Evolutionary conservation across 1,284 basidiomycete genomes (phyloP), one percentile per base, ranked within the genome.

Genomic region (Termitomyces sp.): DNA sequence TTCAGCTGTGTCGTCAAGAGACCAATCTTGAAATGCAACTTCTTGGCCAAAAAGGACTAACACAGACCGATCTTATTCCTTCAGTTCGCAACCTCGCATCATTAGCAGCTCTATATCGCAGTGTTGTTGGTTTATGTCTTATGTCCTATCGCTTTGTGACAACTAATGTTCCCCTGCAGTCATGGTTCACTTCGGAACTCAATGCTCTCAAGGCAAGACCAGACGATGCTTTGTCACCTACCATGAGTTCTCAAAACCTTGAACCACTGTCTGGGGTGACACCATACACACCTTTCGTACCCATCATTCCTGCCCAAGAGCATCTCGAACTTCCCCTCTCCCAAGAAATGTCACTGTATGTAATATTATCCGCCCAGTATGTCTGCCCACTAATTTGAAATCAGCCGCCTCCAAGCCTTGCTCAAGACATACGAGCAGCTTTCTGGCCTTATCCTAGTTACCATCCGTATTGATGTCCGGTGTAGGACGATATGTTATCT

Each of bases 361-460:
- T 77, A 13, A 24, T 50, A 10, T 53, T 49, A 21, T 31, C 26
- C 16, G 38, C 31, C 9, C 13, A 45, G 28, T 21, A 21, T 43
- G 48, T 48, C 50, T 52, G 59, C 41, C 50, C 55, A 52, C 53
- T 53, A 46, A 19, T 49, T 28, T 31, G 34, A 19, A 45, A 38
- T 6, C 59, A 94, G 93, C 56, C 91, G 93, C 28, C 96, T 93
- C 72, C 87, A 94, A 64, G 87, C 93, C 0, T 76, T 98, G 40
- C 76, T 96, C 34, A 85, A 88, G 67, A 96, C 94, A 2, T 99
- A 93, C 62, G 83, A 87, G 51, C 91, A 94, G 61, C 78, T 99
- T 5, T 86, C 91, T 2, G 86, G 91, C 62, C 79, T 93, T 54
- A 86, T 98, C 46, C 73, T 98, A 38, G 88, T 91, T 66, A 96